Percentiles rank a stretch among this genome's conserved stretches.
Evolutionary conservation across 2,329 filamentous ascomycete genomes (phyloP).

Genomic region (Microdochium bolleyi): DNA sequence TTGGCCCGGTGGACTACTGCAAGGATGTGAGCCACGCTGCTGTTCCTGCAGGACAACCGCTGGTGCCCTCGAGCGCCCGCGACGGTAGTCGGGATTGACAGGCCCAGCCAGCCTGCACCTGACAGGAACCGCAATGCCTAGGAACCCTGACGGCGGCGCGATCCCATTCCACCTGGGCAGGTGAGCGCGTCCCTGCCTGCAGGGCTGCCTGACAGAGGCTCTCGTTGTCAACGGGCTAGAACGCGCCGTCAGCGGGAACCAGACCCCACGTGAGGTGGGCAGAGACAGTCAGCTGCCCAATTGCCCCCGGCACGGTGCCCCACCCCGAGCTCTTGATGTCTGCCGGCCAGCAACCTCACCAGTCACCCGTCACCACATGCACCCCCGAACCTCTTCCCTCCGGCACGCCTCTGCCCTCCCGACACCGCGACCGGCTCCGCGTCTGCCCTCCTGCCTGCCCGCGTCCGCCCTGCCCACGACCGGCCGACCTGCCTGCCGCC

Average conservation of each 20-base stretch:
- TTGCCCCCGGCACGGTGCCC: too few species aligned
- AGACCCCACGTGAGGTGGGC: not conserved
- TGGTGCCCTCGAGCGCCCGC: too few species aligned
- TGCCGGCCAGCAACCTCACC: not conserved
- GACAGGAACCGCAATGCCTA: too few species aligned
- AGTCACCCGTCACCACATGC: not conserved
- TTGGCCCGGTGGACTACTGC: too few species aligned
- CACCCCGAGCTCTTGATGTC: not conserved
- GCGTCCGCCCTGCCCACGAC: not conserved
- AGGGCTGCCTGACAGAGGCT: not conserved
- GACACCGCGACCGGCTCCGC: not conserved
- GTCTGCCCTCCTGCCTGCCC: not conserved
- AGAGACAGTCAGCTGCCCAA: too few species aligned
- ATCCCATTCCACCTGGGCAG: too few species aligned
- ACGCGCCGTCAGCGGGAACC: not conserved
- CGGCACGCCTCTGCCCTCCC: not conserved
- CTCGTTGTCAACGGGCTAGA: not conserved
- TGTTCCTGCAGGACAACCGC: too few species aligned
- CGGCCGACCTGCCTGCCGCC: not conserved
- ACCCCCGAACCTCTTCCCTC: too few species aligned
- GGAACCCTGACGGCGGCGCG: too few species aligned
- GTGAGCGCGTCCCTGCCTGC: not conserved
- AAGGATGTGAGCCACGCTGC: too few species aligned
- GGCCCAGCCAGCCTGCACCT: too few species aligned
- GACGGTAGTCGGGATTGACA: too few species aligned